Conservation (phyloP, 2,329 filamentous ascomycete genomes). For the Hypocrella siamensis region DNA sequence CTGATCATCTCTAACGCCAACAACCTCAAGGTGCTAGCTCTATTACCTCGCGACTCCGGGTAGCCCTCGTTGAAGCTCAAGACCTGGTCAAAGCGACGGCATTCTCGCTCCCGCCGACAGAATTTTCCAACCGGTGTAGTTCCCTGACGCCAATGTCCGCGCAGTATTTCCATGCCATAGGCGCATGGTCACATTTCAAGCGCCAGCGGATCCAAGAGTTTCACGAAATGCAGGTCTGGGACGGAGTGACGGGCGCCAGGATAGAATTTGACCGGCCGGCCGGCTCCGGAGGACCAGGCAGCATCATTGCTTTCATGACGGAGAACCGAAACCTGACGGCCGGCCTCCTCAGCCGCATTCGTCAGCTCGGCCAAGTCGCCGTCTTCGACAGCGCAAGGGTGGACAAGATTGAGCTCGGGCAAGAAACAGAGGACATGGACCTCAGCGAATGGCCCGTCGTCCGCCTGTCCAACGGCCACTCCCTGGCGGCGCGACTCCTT, state of each 20-base stretch:
- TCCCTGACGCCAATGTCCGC: slow-evolving; percentile 82
- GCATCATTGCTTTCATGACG: slow-evolving; percentile 84
- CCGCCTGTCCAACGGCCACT: slow-evolving; percentile 49
- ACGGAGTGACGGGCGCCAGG: slow-evolving; percentile 72
- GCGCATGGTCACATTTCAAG: slow-evolving; percentile 69
- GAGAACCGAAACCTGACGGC: slow-evolving; percentile 85
- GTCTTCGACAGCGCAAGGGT: slow-evolving; percentile 67
- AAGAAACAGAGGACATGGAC: slow-evolving; percentile 53
- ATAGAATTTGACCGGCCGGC: slow-evolving; percentile 74
- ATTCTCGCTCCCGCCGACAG: slow-evolving; percentile 49
- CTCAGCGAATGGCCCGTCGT: slow-evolving; percentile 80
- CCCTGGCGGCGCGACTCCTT: slow-evolving; percentile 66
- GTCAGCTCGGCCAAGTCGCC: slow-evolving; percentile 51
- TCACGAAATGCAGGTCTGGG: slow-evolving; percentile 97
- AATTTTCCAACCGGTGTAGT: slow-evolving; percentile 89
- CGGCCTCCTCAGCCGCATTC: slow-evolving; percentile 56
- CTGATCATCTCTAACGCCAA: no score
- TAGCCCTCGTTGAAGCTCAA: slow-evolving; percentile 84
- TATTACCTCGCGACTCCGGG: slow-evolving; percentile 57
- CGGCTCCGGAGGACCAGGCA: slow-evolving; percentile 27
- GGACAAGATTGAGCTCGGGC: slow-evolving; percentile 61
- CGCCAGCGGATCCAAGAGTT: slow-evolving; percentile 66
- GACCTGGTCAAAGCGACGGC: slow-evolving; percentile 54
- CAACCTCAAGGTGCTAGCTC: slow-evolving; percentile 53
- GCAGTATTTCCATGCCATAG: slow-evolving; percentile 67